Conservation (phyloP, 352 stramenopile genomes). For the Pythium graminicola region DNA sequence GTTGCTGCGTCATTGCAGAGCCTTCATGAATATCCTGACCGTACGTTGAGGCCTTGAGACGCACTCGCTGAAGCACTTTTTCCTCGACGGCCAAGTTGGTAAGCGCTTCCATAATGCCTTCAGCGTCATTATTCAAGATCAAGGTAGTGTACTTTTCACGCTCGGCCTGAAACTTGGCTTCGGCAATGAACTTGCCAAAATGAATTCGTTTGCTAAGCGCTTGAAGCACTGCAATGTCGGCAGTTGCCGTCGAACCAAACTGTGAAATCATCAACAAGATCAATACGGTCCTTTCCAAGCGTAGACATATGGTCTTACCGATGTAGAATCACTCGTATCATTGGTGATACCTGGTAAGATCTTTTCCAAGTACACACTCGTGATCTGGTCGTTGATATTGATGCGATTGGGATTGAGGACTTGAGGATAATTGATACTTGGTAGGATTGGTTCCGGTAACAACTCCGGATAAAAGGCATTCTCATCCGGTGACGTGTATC, state of each 20-base stretch:
- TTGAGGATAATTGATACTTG: slow-evolving; percentile 88
- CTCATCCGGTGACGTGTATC: slow-evolving; percentile 98
- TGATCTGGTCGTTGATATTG: slow-evolving; percentile 98
- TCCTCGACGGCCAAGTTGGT: slow-evolving; percentile 93
- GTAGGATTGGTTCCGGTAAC: slow-evolving; percentile 89
- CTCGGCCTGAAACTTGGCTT: slow-evolving; percentile 94
- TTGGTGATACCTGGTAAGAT: slow-evolving; percentile 91
- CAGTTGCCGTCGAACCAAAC: slow-evolving; percentile 77
- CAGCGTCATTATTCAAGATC: slow-evolving; percentile 89
- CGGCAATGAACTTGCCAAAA: slow-evolving; percentile 98
- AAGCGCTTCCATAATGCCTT: slow-evolving; percentile 94
- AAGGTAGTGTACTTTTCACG: slow-evolving; percentile 89
- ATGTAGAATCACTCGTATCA: slow-evolving; percentile 83
- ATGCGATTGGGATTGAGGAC: slow-evolving; percentile 92
- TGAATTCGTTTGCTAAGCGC: slow-evolving; percentile 96
- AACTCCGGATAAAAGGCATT: slow-evolving; percentile 96
- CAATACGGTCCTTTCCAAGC: no score
- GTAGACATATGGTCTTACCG: slow-evolving; percentile 23
- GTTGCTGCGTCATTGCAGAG: slow-evolving; percentile 19
- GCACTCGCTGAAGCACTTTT: slow-evolving; percentile 88
- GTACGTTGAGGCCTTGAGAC: slow-evolving; percentile 96
- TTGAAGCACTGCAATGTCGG: slow-evolving; percentile 92
- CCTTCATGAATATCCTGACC: slow-evolving; percentile 79
- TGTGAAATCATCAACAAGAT: no score
- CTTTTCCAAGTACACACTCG: slow-evolving; percentile 94